These are phyloP conservation scores for Psidium friedrichsthalianum DNA, from an alignment of 345 rosid genomes.

Conservation along the genomic window DNA sequence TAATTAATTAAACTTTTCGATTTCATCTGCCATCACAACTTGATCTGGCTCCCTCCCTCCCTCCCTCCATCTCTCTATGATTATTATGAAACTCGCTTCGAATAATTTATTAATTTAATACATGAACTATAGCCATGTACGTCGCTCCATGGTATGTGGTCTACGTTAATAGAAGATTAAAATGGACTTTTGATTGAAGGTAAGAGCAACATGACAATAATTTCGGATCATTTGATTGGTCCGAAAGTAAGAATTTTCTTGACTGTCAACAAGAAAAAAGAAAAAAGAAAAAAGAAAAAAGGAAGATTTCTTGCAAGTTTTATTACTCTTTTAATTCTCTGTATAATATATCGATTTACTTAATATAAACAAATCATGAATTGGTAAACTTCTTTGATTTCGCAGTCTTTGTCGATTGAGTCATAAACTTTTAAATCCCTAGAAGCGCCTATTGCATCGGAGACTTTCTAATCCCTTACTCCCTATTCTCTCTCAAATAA, in stretches of 20 bases:
- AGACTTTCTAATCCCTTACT: too few species aligned
- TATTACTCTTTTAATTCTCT: not conserved
- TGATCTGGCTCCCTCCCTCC: too few species aligned
- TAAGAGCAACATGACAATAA: not conserved
- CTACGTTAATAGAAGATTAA: not conserved
- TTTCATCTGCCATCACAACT: too few species aligned
- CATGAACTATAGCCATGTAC: not conserved
- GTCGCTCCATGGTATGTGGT: not conserved
- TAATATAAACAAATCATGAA: not conserved
- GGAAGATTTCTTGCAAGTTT: not conserved
- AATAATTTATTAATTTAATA: not conserved
- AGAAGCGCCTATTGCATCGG: too few species aligned
- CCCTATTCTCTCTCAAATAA: too few species aligned
- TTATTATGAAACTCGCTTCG: not conserved
- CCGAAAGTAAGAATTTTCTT: not conserved
- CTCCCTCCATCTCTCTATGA: not conserved
- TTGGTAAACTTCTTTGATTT: not conserved
- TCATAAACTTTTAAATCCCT: too few species aligned
- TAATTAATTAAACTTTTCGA: too few species aligned
- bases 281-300: too few species aligned
- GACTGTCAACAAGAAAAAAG: not conserved
- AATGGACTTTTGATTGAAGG: not conserved
- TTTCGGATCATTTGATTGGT: not conserved
- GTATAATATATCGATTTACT: too few species aligned
- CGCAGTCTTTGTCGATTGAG: not conserved